Base-by-base conservation (phyloP, 2,329 filamentous ascomycete species). In the Penicillium nordicum region DNA sequence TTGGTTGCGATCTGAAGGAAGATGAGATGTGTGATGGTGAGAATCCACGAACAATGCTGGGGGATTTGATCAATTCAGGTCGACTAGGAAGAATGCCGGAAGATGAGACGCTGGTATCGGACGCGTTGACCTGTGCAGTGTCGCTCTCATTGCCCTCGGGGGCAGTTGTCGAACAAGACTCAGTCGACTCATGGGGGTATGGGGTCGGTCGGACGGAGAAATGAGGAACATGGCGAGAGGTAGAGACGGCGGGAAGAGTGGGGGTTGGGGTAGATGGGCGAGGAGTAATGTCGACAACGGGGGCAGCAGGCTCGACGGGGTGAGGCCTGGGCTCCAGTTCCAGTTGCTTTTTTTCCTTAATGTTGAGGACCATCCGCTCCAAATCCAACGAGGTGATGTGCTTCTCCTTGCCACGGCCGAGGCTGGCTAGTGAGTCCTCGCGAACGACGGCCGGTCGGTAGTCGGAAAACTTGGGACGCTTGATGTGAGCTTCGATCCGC, bases 361-460 rank as follows among this genome's bases (percentile, higher is more conserved):
- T 97, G 38, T 88, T 91, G 55, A 89, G 85, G 41, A 97, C 90
- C 84, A 97, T 95, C 78, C 95, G 95, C 75, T 96, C 91, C 30
- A 97, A 82, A 67, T 94, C 90, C 68, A 90, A 84, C 7, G 93
- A 91, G n/a, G 92, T 95, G 64, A 97, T 93, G 76, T 96, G 92
- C 69, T 90, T 88, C 72, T 94, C 89, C 54, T 81, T 85, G 62
- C 87, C 87, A 62, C 88, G 85, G 70, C 87, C 89, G 58, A 89
- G 83, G 72, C 84, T 87, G 23, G 74, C 63, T 70, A 84, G 82
- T 30, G 83, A 74, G 49, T 79, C 74, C 27, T 82, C 71, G 69
- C 84, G 67, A 81, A 86, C 70, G 10, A 77, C 73, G 6, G 70
- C 63, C n/a, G 71, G 71, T 58, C 72, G 72, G 11, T 88, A 92